These are phyloP conservation scores for Alternaria longipes DNA, from an alignment of 2,329 filamentous ascomycete genomes.

Conservation along the genomic window DNA sequence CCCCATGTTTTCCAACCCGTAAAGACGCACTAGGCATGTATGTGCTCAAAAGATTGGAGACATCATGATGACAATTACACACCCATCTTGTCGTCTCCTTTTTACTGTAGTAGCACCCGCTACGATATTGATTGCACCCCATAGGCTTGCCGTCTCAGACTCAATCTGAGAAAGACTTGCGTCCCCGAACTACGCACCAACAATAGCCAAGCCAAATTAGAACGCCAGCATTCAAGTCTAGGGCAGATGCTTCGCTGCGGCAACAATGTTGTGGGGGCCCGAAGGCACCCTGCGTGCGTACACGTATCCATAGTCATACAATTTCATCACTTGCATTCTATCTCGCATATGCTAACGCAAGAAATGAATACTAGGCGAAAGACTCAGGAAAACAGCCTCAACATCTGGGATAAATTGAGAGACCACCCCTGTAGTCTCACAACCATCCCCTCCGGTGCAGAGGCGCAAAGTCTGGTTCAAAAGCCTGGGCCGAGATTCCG, in stretches of 20 bases:
- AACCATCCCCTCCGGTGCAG: neutral
- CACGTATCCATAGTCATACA: neutral
- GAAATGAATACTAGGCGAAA: neutral
- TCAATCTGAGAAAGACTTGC: neutral
- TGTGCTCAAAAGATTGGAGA: neutral
- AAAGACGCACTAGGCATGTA: neutral
- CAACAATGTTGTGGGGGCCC: neutral
- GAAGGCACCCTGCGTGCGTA: neutral
- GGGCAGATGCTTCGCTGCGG: neutral
- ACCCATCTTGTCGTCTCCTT: neutral
- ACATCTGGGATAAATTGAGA: neutral
- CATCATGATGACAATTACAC: neutral
- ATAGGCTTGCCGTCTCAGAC: neutral
- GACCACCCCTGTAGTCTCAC: neutral
- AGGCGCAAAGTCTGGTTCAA: neutral
- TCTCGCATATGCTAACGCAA: neutral
- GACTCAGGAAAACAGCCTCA: neutral
- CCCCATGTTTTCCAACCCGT: neutral
- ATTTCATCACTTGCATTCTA: neutral
- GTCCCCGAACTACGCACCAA: neutral
- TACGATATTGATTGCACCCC: neutral
- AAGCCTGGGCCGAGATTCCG: slow-evolving; percentile 1
- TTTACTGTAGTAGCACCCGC: neutral
- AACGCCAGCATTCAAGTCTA: neutral
- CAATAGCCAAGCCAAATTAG: neutral